Conservation (phyloP, 495 filamentous ascomycete genomes). For the Talaromyces liani region DNA sequence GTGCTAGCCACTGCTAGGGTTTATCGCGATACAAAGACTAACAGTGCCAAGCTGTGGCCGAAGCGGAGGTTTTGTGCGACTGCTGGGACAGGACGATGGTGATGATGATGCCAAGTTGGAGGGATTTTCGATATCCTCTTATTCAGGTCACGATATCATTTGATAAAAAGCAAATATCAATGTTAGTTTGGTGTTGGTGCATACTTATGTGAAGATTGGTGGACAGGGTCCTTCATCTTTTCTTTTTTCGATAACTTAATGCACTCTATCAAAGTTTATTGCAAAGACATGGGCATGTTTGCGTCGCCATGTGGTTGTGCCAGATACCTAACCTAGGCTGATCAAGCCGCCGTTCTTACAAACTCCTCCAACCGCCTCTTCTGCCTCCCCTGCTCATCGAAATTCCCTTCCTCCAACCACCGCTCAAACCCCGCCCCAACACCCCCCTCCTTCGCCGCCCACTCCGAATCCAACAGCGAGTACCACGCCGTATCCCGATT, state of each 20-base stretch:
- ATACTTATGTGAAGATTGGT: no score
- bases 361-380: slow-evolving; percentile 26
- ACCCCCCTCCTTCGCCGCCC: slow-evolving; percentile 24
- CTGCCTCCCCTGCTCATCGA: slow-evolving; percentile 39
- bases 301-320: no score
- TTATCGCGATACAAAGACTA: background rate
- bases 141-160: no score
- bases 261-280: background rate
- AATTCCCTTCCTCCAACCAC: slow-evolving; percentile 43
- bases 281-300: background rate
- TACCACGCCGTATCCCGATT: slow-evolving; percentile 52
- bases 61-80: background rate
- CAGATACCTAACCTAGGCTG: no score
- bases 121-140: no score
- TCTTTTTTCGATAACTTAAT: background rate
- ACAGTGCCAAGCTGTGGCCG: background rate
- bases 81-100: no score
- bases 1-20: no score
- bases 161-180: no score
- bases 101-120: no score
- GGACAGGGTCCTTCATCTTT: background rate
- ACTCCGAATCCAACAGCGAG: slow-evolving; percentile 44
- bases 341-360: background rate
- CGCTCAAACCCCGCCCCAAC: slow-evolving; percentile 25
- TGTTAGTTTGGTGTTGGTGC: no score